Base-by-base conservation (phyloP, 306 rosid genomes). In the Inga oerstediana region DNA sequence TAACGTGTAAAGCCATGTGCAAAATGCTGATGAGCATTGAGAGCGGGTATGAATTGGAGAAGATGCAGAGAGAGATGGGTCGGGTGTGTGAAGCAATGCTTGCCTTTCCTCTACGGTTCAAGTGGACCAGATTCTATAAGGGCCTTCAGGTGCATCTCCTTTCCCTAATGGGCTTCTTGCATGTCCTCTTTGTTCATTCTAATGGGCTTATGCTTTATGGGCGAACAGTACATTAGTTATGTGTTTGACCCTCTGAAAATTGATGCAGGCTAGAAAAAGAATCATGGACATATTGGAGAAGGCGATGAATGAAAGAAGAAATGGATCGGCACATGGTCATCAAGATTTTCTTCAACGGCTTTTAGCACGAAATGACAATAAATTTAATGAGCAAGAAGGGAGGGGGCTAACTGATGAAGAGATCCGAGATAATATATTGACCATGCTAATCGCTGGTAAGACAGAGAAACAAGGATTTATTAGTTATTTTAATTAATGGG, bases 1-100 rank as follows among this genome's bases (percentile, higher is more conserved):
- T 96, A 69, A 88, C 93, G n/a, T 86, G 94, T 79, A 90, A 86
- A 84, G 97, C 97, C 1, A 93, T 92, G 92, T 93, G 98, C 91
- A 93, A 93, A 86, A 88, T 92, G 91, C 49, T 96, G 51, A 82
- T 91, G 34, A 89, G 96, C 87, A 20, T 90, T 2, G 97, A 93
- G 19, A 83, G 82, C 37, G 91, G 85, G 15, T 3, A 39, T 20
- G 88, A 91, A 56, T 41, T 91, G 81, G 91, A 49, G 78, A 69
- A 41, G 59, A 30, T 96, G 85, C 88, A 90, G 56, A 84, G 65
- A 79, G 89, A 92, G 59, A 89, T 90, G 44, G 86, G 74, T 13
- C 59, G 34, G 77, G 82, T 95, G 12, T 85, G 93, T 78, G 91
- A 91, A 80, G 97, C 98, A 3, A 90, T 95, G 99, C 92, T 95